phyloP scores from a whole-genome alignment of 2,329 filamentous ascomycete genomes.

The Pestalotiopsis sp. region DNA sequence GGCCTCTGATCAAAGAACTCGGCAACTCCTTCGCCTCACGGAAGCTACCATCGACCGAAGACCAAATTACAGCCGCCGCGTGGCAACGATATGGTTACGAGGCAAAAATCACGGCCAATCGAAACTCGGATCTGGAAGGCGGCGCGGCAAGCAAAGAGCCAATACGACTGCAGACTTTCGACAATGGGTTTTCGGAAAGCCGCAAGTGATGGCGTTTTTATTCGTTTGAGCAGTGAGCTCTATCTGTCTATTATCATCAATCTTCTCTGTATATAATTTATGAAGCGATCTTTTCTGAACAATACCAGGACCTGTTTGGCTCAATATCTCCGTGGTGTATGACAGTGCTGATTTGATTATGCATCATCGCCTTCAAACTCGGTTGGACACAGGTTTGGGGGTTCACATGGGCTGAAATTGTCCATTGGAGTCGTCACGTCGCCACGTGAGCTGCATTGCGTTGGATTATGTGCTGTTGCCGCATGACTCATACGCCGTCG shows the following conservation, averaged over 20 bases:
- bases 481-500: too few species aligned
- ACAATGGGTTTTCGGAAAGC: not conserved
- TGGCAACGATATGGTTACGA: slow-evolving; percentile 1
- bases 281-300: not conserved
- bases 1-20: not conserved
- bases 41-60: slow-evolving; percentile 5
- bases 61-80: not conserved
- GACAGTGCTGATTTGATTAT: too few species aligned
- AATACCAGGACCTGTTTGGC: not conserved
- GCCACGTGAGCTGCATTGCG: too few species aligned
- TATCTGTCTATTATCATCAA: not conserved
- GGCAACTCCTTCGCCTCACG: not conserved
- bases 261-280: not conserved
- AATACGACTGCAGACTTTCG: not conserved
- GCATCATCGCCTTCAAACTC: too few species aligned
- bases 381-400: too few species aligned
- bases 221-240: not conserved
- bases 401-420: too few species aligned
- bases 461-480: too few species aligned
- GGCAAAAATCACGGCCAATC: not conserved
- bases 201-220: not conserved
- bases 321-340: too few species aligned
- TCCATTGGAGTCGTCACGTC: too few species aligned
- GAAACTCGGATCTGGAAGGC: not conserved
- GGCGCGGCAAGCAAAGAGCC: not conserved